Percentiles rank a stretch among this genome's conserved stretches.
phyloP scores from a whole-genome alignment of 106 monocot genomes.

The Platanthera guangdongensis region DNA sequence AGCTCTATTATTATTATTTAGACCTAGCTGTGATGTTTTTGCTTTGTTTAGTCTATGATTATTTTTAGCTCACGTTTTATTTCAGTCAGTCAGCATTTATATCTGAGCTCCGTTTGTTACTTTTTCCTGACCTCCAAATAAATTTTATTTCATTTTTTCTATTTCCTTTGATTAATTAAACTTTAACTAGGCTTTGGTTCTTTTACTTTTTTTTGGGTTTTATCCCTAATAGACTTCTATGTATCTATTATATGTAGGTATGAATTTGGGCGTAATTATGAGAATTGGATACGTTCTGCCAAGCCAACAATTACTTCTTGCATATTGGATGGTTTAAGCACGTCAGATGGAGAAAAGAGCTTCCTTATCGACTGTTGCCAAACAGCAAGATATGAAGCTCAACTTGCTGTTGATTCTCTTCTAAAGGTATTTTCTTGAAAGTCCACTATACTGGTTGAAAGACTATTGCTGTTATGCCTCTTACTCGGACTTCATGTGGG shows the following conservation, averaged over 20 bases:
- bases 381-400: constrained; percentile 54
- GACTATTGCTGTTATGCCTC: no score
- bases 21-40: not conserved
- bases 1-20: not conserved
- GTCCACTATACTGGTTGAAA: no score
- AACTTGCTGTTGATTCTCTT: constrained; percentile 61
- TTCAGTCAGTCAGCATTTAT: not conserved
- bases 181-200: not conserved
- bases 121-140: not conserved
- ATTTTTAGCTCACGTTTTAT: not conserved
- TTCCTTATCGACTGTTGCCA: constrained; percentile 33
- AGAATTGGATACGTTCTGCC: constrained; percentile 57
- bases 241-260: constrained; percentile 30
- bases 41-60: not conserved
- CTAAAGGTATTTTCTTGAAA: constrained; percentile 43
- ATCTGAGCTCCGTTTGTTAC: not conserved
- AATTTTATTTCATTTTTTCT: not conserved
- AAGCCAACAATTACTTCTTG: constrained; percentile 37
- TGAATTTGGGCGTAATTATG: constrained; percentile 66
- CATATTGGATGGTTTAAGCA: constrained; percentile 23
- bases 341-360: constrained; percentile 12
- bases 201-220: not conserved
- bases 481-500: no score
- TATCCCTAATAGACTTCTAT: not conserved
- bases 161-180: not conserved